A percentile compares a stretch with the other conserved stretches of the same genome.
These are phyloP conservation scores for Leishmania gerbilli DNA, from an alignment of 208 protist genomes.

Conservation along the genomic window DNA sequence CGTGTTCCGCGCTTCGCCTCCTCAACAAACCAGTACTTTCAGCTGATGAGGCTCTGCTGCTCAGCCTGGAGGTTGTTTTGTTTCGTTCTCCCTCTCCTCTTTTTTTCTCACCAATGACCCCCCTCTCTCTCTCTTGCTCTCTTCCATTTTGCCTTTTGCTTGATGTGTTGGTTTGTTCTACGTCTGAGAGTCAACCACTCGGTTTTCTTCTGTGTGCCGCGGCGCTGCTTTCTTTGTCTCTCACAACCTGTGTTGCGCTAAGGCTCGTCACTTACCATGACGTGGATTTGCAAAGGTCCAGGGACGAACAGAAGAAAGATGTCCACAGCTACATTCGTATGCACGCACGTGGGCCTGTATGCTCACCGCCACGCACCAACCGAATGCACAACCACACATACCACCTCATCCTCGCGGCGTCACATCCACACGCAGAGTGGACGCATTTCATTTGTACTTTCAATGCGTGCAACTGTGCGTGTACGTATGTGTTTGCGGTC, in stretches of 20 bases:
- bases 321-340: neutral
- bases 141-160: constrained; percentile 13
- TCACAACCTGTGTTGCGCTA: neutral
- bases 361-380: neutral
- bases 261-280: neutral
- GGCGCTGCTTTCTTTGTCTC: neutral
- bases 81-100: neutral
- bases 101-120: constrained; percentile 12
- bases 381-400: neutral
- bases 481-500: neutral
- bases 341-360: neutral
- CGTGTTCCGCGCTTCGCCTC: neutral
- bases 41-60: neutral
- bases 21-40: neutral
- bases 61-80: neutral
- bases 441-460: constrained; percentile 4
- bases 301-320: neutral
- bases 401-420: neutral
- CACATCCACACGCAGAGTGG: constrained; percentile 1
- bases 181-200: neutral
- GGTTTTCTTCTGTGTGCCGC: neutral
- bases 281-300: neutral
- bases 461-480: neutral
- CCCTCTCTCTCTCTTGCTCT: neutral
- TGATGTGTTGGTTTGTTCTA: constrained; percentile 1